Evolutionary conservation across 2,329 filamentous ascomycete genomes (phyloP), one percentile per base, ranked within the genome.

Genomic region (Ophioceras dolichostomum): DNA sequence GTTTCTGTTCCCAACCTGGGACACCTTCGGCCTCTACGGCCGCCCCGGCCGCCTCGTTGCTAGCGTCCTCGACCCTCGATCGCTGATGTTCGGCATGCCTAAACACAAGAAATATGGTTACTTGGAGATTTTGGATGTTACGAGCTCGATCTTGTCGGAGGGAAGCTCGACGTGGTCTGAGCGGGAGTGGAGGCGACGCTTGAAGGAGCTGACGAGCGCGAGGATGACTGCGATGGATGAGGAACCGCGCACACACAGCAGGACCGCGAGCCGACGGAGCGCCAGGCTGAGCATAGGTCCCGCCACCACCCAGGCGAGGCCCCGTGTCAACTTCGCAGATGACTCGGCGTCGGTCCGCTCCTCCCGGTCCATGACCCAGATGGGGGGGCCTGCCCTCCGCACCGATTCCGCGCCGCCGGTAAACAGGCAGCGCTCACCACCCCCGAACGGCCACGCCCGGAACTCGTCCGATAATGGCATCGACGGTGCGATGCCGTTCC

Each of bases 11-110:
- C 91, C 91, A 0, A 84, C 87, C 0, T 98, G 85, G 67, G 91
- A 98, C 55, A 85, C 85, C 0, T 98, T 95, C 56, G 77, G 72
- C 28, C 67, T 98, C 2, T 98, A 98, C 49, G 91, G 91, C 20
- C 81, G 91, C 17, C 91, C 91, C 0, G 83, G 76, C 20, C 79
- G 85, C 43, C 68, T 98, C 32, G 79, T 94, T 24, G 86, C 91
- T 3, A 94, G 94, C 52, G 80, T 83, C 0, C 72, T 88, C 32
- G 88, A 96, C 57, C 68, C 83, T 4, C 76, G 86, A 32, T 94
- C 91, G 39, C 68, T 98, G 45, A 98, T 98, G 91, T 98, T 96
- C 57, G 91, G 88, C 5, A 93, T 98, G 79, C 89, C 91, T 0
- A 85, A 83, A 48, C 78, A 91, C 48, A 77, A 79, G 37, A 74